Evolutionary conservation across 2,329 filamentous ascomycete species (phyloP), one percentile per base, ranked within the genome.

Genomic region (Claviceps sp.): DNA sequence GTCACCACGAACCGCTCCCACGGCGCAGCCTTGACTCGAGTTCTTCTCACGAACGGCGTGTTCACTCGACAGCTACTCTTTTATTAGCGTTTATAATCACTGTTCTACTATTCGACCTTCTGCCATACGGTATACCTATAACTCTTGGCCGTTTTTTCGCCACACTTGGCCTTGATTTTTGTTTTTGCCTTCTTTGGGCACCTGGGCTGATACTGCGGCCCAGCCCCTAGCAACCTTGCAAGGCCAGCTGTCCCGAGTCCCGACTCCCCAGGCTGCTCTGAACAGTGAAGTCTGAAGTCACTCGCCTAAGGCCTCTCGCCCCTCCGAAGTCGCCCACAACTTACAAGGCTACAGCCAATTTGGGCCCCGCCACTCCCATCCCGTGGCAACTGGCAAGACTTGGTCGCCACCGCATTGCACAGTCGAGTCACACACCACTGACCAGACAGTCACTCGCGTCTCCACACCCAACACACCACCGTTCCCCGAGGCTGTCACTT

Each of bases 311-410:
- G 18, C 18, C 60, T 30, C 4, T 60, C 62, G 61, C 61, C 57
- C 54, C 59, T 67, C 67, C 67, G 66, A 67, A 65, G 62, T 67
- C 67, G 66, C 65, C 66, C 30, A 34, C 30, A 18, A 18, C 18
- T 18, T 18, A 18, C 18, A 34, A 34, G 30, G 30, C 30, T 34
- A 34, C 30, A 34, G 30, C 9, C 30, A 34, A 34, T 34, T 34
- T 34, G 26, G 8, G n/a, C 42, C 42, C 11, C 61, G 59, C 62
- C 58, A 58, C 56, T 59, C 59, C 56, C 61, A 58, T 14, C 16
- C 37, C 18, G 18, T 18, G 18, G 18, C 18, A 18, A 13, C 16
- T 62, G 60, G 61, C 61, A 60, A 61, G 59, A 57, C 54, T 62
- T 62, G 58, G 62, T 62, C 63, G 58, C 66, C 65, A 62, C 67